Evolutionary conservation across 192 early-diverging fungal genomes (phyloP).

Genomic region (Funneliformis mosseae): DNA sequence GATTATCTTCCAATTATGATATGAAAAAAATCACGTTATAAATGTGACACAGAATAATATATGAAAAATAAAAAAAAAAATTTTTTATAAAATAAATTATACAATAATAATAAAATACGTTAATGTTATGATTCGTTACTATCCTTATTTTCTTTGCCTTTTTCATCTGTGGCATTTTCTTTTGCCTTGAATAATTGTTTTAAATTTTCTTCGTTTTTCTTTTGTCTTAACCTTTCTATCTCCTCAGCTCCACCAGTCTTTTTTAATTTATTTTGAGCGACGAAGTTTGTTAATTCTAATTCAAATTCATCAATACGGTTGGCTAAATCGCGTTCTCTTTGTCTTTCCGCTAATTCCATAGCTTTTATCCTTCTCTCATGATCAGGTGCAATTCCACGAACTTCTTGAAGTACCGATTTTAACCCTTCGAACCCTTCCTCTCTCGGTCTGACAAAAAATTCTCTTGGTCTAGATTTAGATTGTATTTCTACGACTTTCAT

Average conservation of each 20-base stretch:
- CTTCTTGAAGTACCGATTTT: slow-evolving; percentile 69
- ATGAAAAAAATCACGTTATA: too few species aligned
- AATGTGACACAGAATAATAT: too few species aligned
- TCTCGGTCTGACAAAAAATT: slow-evolving; percentile 56
- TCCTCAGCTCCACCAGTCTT: slow-evolving; percentile 79
- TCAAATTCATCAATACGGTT: slow-evolving; percentile 78
- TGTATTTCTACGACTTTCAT: slow-evolving; percentile 63
- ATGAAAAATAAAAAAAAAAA: too few species aligned
- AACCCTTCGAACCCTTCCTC: slow-evolving; percentile 68
- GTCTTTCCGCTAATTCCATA: slow-evolving; percentile 63
- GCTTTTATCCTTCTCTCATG: slow-evolving; percentile 66
- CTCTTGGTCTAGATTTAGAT: slow-evolving; percentile 48
- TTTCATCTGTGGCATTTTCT: not conserved
- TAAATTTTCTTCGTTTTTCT: slow-evolving; percentile 68
- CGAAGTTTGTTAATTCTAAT: slow-evolving; percentile 69
- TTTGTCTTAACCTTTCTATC: slow-evolving; percentile 66
- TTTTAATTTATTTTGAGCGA: slow-evolving; percentile 62
- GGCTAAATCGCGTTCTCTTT: slow-evolving; percentile 66
- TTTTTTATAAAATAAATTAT: too few species aligned
- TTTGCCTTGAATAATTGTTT: slow-evolving; percentile 47
- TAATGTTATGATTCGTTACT: not conserved
- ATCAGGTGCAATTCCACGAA: slow-evolving; percentile 68
- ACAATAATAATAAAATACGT: not conserved
- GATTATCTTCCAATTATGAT: too few species aligned
- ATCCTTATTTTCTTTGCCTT: not conserved